Conservation (phyloP, 495 filamentous ascomycete genomes). For the Terfezia boudieri region DNA sequence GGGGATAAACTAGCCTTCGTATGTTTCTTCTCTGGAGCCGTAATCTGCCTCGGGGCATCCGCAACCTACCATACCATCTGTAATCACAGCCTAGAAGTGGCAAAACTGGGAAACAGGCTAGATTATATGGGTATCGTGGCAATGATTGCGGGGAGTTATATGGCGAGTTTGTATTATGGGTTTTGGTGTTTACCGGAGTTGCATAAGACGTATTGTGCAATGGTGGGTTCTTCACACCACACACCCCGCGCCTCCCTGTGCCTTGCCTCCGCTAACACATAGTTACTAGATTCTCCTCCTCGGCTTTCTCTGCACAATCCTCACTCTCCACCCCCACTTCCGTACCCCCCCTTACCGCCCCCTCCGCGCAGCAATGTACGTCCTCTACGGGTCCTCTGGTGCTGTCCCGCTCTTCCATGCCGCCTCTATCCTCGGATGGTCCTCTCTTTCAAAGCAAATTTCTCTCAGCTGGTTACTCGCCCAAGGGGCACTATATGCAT, state of each 20-base stretch:
- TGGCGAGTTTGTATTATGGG: conserved; percentile 72
- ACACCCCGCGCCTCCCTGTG: neutral
- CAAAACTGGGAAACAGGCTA: conserved; percentile 42
- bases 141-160: conserved; percentile 68
- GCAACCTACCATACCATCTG: conserved; percentile 55
- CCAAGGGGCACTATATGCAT: conserved; percentile 65
- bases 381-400: conserved; percentile 66
- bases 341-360: conserved; percentile 61
- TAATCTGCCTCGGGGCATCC: conserved; percentile 61
- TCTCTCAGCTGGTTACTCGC: conserved; percentile 61
- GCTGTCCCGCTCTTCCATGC: conserved; percentile 51
- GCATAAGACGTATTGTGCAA: conserved; percentile 45
- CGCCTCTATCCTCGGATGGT: conserved; percentile 34
- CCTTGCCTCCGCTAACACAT: neutral
- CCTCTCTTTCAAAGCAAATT: conserved; percentile 42
- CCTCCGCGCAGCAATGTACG: conserved; percentile 79
- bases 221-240: conserved; percentile 27
- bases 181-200: conserved; percentile 44
- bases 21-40: conserved; percentile 60
- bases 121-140: conserved; percentile 85
- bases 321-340: conserved; percentile 58
- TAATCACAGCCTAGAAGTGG: conserved; percentile 39
- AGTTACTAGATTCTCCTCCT: conserved; percentile 38
- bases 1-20: conserved; percentile 48
- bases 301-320: conserved; percentile 47